Evolutionary conservation across 2,329 filamentous ascomycete species (phyloP).

Genomic region (Paraphoma chrysanthemicola): DNA sequence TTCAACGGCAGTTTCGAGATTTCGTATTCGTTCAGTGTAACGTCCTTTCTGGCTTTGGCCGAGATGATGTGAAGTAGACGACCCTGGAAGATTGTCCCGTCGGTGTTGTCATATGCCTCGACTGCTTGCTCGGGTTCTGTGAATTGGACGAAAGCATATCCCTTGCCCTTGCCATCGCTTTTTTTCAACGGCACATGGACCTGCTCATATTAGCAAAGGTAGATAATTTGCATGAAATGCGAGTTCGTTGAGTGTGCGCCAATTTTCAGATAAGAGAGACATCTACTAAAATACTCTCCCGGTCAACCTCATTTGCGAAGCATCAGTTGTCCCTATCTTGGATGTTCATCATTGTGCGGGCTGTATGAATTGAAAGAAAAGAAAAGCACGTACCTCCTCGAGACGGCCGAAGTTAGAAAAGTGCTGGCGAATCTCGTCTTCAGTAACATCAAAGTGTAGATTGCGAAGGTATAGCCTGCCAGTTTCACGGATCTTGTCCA

Average conservation of each 20-base stretch:
- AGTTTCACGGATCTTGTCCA: conserved; percentile 72
- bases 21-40: conserved; percentile 83
- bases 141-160: conserved; percentile 88
- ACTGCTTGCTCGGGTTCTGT: conserved; percentile 74
- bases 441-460: conserved; percentile 78
- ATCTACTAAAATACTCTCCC: conserved; percentile 99
- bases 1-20: conserved; percentile 92
- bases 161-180: conserved; percentile 76
- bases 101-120: conserved; percentile 78
- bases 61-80: conserved; percentile 90
- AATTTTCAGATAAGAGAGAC: conserved; percentile 84
- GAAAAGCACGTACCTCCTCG: conserved; percentile 76
- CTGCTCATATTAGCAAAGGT: conserved; percentile 58
- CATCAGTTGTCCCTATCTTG: conserved; percentile 99
- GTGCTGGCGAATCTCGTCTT: conserved; percentile 75
- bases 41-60: conserved; percentile 80
- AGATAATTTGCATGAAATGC: background rate
- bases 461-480: conserved; percentile 89
- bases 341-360: conserved; percentile 78
- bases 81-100: conserved; percentile 89
- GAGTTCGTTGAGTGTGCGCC: conserved; percentile 12
- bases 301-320: conserved; percentile 88
- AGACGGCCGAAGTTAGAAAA: conserved; percentile 78
- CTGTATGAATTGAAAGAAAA: conserved; percentile 25
- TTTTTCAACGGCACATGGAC: conserved; percentile 83